Evolutionary conservation across 202 grass and related monocot genomes (phyloP).

Genomic region (Dendrocalamus latiflorus): DNA sequence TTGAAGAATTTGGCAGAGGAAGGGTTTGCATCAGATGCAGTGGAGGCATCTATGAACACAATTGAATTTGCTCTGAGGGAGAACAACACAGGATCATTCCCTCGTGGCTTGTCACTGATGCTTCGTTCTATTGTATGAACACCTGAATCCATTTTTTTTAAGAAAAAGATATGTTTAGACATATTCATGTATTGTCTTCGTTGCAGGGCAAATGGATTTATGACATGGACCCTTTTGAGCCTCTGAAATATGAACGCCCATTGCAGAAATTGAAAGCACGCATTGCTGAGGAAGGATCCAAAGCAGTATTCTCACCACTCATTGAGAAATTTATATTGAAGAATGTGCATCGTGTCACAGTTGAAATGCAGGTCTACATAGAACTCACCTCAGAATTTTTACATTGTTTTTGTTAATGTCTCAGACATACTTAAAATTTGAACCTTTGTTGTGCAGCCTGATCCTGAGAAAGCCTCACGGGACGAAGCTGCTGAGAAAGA

Average conservation of each 20-base stretch:
- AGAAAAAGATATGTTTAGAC: slow-evolving; percentile 4
- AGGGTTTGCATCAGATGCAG: slow-evolving; percentile 89
- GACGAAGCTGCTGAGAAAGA: slow-evolving; percentile 91
- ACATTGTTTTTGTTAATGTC: neutral
- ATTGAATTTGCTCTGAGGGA: slow-evolving; percentile 92
- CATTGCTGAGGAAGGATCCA: slow-evolving; percentile 80
- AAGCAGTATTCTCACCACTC: slow-evolving; percentile 88
- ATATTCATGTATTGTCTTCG: slow-evolving; percentile 19
- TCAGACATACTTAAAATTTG: slow-evolving; percentile 17
- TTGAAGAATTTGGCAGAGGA: slow-evolving; percentile 70
- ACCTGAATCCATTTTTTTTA: slow-evolving; percentile 1
- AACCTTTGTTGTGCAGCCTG: slow-evolving; percentile 58
- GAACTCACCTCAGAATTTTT: neutral
- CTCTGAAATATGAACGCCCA: slow-evolving; percentile 90
- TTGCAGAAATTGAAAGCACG: slow-evolving; percentile 87
- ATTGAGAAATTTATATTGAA: slow-evolving; percentile 88
- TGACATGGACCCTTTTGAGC: slow-evolving; percentile 96
- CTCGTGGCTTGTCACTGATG: slow-evolving; percentile 94
- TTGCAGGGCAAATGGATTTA: slow-evolving; percentile 98
- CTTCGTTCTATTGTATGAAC: slow-evolving; percentile 90
- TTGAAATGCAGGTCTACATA: slow-evolving; percentile 89
- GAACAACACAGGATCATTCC: slow-evolving; percentile 96
- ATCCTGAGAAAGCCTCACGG: slow-evolving; percentile 84
- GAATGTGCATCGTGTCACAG: slow-evolving; percentile 75
- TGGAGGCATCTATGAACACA: slow-evolving; percentile 97